Evolutionary conservation across 371 early-diverging fungal genomes (phyloP), one percentile per base, ranked within the genome.

Genomic region (Rhizopus microsporus): DNA sequence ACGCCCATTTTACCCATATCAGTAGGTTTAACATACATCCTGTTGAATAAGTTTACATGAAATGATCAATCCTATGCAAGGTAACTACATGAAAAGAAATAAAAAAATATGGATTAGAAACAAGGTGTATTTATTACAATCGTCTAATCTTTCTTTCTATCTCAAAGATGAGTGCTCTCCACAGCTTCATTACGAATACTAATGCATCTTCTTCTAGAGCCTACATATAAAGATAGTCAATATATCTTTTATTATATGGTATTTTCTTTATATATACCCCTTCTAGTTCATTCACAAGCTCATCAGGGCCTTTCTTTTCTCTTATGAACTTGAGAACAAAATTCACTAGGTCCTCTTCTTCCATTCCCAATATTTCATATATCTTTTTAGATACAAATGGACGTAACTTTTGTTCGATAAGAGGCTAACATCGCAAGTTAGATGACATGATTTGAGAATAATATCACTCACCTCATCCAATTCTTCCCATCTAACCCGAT

Each of bases 141-240:
- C 63, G 66, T 43, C 45, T 57, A 17, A 48, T 59, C 45, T 68
- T 76, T 58, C 88, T 76, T 68, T 94, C 94, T 3, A 91, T 89
- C 62, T 94, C 94, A 64, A 84, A 92, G 33, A 94, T 89, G 30
- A 94, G 71, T 77, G 88, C 87, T 56, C 93, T 78, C 93, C 93
- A 94, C 16, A 92, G 69, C 63, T 86, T 91, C 82, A 87, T 83
- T 8, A 92, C 93, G 75, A 94, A 87, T 32, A 86, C 80, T 37
- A 84, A 79, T 3, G 93, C 89, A 59, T 91, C 94, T 34, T 89
- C 88, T 65, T 90, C 94, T 58, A 93, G 67, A 10, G 89, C 88
- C 90, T 90, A 23, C 23, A 73, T 12, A 40, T 12, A 46, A 16
- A 34, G 44, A 45, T 32, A 3, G 42, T 15, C 10, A 57, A 29